Base-by-base conservation (phyloP, 768 basidiomycete species). In the Lactarius akahatsu region DNA sequence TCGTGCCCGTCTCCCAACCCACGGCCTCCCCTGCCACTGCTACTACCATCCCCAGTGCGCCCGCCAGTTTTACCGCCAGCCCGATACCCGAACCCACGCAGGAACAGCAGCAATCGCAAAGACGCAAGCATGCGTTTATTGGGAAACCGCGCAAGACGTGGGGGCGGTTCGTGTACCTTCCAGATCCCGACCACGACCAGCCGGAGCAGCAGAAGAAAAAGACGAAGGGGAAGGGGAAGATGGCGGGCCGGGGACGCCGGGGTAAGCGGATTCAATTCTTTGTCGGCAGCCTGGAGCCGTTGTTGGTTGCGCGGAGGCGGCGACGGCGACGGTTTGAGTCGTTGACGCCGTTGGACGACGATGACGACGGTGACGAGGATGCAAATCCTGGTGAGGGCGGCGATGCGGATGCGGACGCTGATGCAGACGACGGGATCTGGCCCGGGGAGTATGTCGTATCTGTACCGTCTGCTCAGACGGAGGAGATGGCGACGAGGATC, bases 61-160 rank as follows among this genome's bases (percentile, higher is more conserved):
- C 36, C 11, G 3, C 36, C 11, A 36, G 1, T 36, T 1, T 36
- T 13, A 11, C 10, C 10, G 4, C 43, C 2, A 28, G 11, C 4
- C 13, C 59, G 11, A 52, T 5, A 36, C 52, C 30, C 7, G 34
- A 26, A 15, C n/a, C 50, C n/a, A 5, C 41, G 18, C 41, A 28
- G 23, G 18, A 23, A n/a, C 26, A 15, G n/a, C 47, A 16, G 15
- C 34, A n/a, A 38, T 6, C n/a, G 16, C 45, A 30, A 13, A 23
- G 16, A 13, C 59, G 38, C 3, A 36, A 3, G 23, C 23, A 57
- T 26, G 38, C 43, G 15, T 65, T 61, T 18, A 61, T 61, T 1
- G 63, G 64, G 20, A 57, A 65, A 57, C 54, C 34, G 45, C 67
- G 16, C 26, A 56, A 55, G 52, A 16, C 58, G 9, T 67, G 66